These are phyloP conservation scores for Aspergillus intermedius DNA, from an alignment of 2,329 filamentous ascomycete genomes.

Conservation along the genomic window DNA sequence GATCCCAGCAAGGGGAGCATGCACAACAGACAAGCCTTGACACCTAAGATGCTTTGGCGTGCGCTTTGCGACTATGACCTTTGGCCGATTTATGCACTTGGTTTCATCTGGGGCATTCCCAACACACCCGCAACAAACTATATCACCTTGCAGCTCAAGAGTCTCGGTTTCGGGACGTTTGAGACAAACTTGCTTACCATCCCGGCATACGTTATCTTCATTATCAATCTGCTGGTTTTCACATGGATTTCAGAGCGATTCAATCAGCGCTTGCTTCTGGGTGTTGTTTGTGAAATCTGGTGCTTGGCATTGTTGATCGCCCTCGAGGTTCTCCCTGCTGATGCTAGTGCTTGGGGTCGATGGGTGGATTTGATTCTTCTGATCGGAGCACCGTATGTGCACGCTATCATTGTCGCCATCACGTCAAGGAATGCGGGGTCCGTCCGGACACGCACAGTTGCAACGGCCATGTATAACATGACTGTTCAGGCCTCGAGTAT, in stretches of 20 bases:
- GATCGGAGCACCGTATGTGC: constrained; percentile 53
- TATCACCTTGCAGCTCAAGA: constrained; percentile 40
- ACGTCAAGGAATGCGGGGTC: constrained; percentile 40
- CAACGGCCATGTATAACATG: constrained; percentile 44
- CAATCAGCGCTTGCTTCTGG: constrained; percentile 50
- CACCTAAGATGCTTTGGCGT: constrained; percentile 42
- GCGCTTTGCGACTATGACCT: constrained; percentile 51
- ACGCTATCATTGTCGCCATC: constrained; percentile 47
- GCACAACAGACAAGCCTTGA: constrained; percentile 54
- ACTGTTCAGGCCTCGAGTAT: constrained; percentile 38
- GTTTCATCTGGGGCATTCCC: constrained; percentile 39
- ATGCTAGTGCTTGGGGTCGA: constrained; percentile 46
- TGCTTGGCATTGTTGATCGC: constrained; percentile 48
- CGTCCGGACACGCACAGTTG: constrained; percentile 38
- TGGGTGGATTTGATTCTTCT: constrained; percentile 49
- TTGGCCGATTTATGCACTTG: constrained; percentile 51
- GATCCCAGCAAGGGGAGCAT: constrained; percentile 55
- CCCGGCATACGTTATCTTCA: constrained; percentile 51
- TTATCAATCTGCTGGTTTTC: constrained; percentile 50
- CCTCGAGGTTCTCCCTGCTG: constrained; percentile 43
- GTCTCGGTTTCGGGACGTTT: constrained; percentile 54
- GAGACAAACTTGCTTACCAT: constrained; percentile 59
- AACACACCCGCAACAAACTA: constrained; percentile 30
- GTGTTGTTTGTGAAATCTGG: constrained; percentile 49
- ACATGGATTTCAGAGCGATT: constrained; percentile 52